These are phyloP conservation scores for Nelumbo lutea DNA, from an alignment of 164 flowering plant species.

Conservation along the genomic window DNA sequence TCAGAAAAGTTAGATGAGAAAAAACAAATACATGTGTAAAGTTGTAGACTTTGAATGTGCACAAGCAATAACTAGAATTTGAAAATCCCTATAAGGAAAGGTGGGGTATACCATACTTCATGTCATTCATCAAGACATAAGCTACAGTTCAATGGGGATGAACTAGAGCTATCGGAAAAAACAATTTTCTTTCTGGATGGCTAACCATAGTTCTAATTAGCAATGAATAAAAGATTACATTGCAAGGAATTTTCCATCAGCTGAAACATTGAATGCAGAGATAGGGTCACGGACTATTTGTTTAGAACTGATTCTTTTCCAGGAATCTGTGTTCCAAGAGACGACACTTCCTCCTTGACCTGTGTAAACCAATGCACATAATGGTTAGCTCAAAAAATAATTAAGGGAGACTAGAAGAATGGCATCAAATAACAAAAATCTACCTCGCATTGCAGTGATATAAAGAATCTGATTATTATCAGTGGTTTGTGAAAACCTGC, in stretches of 20 bases:
- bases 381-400: constrained; percentile 8
- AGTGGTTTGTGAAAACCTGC: constrained; percentile 63
- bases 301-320: constrained; percentile 65
- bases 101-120: no score
- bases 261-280: constrained; percentile 72
- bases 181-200: background rate
- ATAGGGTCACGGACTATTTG: constrained; percentile 51
- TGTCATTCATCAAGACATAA: no score
- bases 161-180: background rate
- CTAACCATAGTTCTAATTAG: background rate
- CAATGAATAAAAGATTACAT: constrained; percentile 40
- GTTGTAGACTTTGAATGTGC: no score
- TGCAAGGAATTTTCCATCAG: constrained; percentile 76
- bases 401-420: background rate
- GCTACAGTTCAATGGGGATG: no score
- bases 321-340: constrained; percentile 64
- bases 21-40: no score
- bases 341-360: constrained; percentile 65
- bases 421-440: constrained; percentile 5
- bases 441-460: constrained; percentile 62
- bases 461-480: constrained; percentile 48
- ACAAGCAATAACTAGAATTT: no score
- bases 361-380: constrained; percentile 17
- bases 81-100: no score
- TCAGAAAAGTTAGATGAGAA: no score